These are phyloP conservation scores for Penicillium pulvis DNA, from an alignment of 495 filamentous ascomycete species.

Conservation along the genomic window DNA sequence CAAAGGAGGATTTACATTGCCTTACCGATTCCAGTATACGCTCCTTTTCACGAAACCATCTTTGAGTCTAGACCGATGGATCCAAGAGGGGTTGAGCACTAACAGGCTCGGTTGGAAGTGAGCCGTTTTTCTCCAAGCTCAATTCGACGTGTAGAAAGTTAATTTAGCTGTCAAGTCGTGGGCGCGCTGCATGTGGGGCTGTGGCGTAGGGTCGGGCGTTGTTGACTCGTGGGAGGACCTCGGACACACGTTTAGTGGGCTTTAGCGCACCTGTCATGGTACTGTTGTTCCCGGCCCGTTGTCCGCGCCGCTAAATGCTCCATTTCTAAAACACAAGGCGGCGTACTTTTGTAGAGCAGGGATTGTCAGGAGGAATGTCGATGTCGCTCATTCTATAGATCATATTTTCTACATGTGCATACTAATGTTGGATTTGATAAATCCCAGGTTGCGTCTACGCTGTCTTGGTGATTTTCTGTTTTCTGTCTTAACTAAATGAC, in stretches of 20 bases:
- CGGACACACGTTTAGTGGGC: constrained; percentile 2
- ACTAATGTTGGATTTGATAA: background rate
- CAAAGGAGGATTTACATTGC: background rate
- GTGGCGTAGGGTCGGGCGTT: background rate
- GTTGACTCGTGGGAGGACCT: background rate
- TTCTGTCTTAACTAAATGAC: background rate
- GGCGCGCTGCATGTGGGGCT: background rate
- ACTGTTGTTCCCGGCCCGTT: background rate
- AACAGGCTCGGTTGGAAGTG: background rate
- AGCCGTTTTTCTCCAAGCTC: constrained; percentile 2
- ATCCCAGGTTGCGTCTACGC: background rate
- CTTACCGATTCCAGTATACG: background rate
- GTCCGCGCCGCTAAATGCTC: background rate
- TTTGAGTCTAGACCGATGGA: background rate
- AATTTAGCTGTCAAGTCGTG: constrained; percentile 5
- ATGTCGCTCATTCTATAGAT: constrained; percentile 15
- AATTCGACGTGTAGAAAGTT: constrained; percentile 3
- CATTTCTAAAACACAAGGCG: background rate
- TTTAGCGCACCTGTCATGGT: background rate
- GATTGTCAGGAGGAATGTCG: background rate
- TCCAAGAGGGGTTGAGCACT: background rate
- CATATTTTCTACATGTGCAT: constrained; percentile 3
- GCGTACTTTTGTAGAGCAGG: background rate
- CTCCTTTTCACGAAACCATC: background rate
- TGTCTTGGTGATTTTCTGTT: background rate